A percentile compares a stretch with the other conserved stretches of the same genome.
Conservation (phyloP, 2,329 filamentous ascomycete species). For the Trichoderma breve region DNA sequence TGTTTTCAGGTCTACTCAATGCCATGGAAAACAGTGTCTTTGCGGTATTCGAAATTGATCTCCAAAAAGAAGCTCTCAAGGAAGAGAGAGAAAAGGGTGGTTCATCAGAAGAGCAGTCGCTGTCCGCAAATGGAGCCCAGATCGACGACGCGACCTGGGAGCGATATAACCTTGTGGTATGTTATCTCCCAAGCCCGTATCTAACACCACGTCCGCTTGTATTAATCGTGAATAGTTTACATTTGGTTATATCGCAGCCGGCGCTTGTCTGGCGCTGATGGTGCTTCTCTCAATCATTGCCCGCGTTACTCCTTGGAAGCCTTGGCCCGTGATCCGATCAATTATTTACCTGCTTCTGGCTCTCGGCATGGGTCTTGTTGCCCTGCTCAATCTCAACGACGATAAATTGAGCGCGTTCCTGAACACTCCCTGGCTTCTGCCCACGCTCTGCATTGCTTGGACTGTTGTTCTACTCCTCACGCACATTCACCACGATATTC, state of each 20-base stretch:
- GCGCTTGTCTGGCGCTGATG: conserved; percentile 34
- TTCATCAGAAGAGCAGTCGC: not conserved
- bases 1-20: not conserved
- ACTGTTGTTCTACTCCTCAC: conserved; percentile 34
- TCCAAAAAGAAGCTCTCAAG: conserved; percentile 20
- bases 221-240: conserved; percentile 30
- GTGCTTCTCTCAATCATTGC: conserved; percentile 32
- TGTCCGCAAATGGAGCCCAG: conserved; percentile 24
- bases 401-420: conserved; percentile 26
- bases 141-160: conserved; percentile 26
- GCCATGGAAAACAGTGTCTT: conserved; percentile 34
- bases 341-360: conserved; percentile 32
- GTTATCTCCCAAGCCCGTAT: not conserved
- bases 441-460: conserved; percentile 37
- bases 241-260: conserved; percentile 36
- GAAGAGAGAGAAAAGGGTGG: conserved; percentile 15
- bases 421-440: conserved; percentile 33
- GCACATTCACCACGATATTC: conserved; percentile 29
- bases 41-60: conserved; percentile 33
- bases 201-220: no score
- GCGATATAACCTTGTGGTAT: conserved; percentile 35
- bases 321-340: conserved; percentile 34
- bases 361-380: conserved; percentile 31
- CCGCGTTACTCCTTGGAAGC: conserved; percentile 32
- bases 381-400: conserved; percentile 27